Evolutionary conservation across 257 asterid species (phyloP).

Genomic region (Penstemon davidsonii): DNA sequence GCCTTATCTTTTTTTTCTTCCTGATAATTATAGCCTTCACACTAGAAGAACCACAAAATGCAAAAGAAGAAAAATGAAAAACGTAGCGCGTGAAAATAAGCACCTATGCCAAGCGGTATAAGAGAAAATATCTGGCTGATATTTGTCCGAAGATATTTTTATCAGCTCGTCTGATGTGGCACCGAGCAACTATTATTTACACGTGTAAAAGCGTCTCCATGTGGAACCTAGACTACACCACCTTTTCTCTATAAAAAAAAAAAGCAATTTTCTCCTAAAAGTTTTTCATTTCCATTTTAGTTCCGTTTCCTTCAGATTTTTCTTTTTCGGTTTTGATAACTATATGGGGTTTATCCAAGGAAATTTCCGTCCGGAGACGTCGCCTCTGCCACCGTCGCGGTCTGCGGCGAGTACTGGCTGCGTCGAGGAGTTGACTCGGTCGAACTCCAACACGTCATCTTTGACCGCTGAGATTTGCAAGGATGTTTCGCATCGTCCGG

Average conservation of each 20-base stretch:
- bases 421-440: slow-evolving; percentile 43
- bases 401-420: slow-evolving; percentile 22
- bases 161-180: slow-evolving; percentile 45
- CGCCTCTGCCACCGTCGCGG: slow-evolving; percentile 19
- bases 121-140: slow-evolving; percentile 47
- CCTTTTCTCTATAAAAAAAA: slow-evolving; percentile 4
- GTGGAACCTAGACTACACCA: slow-evolving; percentile 46
- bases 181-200: slow-evolving; percentile 27
- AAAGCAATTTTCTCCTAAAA: slow-evolving; percentile 3
- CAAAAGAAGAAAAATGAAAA: not conserved
- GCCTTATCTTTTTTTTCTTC: too few relatives aligned
- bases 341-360: slow-evolving; percentile 35
- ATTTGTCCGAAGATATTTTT: slow-evolving; percentile 33
- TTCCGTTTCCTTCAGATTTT: slow-evolving; percentile 15
- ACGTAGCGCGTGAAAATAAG: slow-evolving; percentile 30
- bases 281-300: not conserved
- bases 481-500: slow-evolving; percentile 31
- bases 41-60: not conserved
- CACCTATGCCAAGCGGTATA: slow-evolving; percentile 3
- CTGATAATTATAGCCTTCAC: not conserved
- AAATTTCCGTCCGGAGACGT: slow-evolving; percentile 17
- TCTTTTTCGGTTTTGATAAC: slow-evolving; percentile 8
- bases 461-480: slow-evolving; percentile 38
- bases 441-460: slow-evolving; percentile 45
- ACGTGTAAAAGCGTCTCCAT: slow-evolving; percentile 76